Percentiles rank a stretch among this genome's conserved stretches.
Evolutionary conservation across 768 basidiomycete species (phyloP).

Genomic region (Rhizopogon rudus): DNA sequence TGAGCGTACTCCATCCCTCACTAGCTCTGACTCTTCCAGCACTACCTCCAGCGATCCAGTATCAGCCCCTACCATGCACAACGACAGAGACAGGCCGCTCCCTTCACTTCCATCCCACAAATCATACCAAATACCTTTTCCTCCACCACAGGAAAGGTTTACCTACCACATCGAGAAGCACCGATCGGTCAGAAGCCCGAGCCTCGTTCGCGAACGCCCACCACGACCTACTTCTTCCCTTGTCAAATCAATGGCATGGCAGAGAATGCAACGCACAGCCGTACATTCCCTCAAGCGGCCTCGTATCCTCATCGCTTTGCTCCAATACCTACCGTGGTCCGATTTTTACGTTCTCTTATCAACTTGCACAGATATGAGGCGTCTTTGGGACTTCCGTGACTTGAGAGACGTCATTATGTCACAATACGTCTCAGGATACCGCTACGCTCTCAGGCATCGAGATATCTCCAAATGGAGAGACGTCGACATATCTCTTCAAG

Average conservation of each 20-base stretch:
- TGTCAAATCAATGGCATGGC: slow-evolving; percentile 18
- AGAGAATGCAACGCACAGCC: slow-evolving; percentile 22
- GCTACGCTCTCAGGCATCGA: slow-evolving; percentile 34
- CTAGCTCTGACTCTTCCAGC: slow-evolving; percentile 16
- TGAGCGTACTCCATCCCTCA: slow-evolving; percentile 24
- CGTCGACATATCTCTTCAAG: slow-evolving; percentile 49
- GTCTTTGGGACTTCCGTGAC: slow-evolving; percentile 25
- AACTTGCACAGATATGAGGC: slow-evolving; percentile 31
- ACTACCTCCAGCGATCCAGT: slow-evolving; percentile 16
- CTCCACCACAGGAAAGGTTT: not conserved
- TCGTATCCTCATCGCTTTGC: slow-evolving; percentile 26
- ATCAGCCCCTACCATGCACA: not conserved
- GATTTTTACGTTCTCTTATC: slow-evolving; percentile 37
- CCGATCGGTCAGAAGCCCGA: not conserved
- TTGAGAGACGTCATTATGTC: slow-evolving; percentile 36
- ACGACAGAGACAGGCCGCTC: slow-evolving; percentile 11
- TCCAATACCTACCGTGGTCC: slow-evolving; percentile 29
- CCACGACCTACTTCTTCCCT: slow-evolving; percentile 1
- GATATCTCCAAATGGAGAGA: slow-evolving; percentile 37
- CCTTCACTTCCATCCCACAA: slow-evolving; percentile 12
- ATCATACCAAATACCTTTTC: not conserved
- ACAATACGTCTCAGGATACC: slow-evolving; percentile 56
- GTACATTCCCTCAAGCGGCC: slow-evolving; percentile 29
- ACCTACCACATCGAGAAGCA: not conserved
- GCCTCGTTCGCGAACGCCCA: not conserved